phyloP scores from a whole-genome alignment of 164 flowering plant species.

The Warburgia ugandensis region DNA sequence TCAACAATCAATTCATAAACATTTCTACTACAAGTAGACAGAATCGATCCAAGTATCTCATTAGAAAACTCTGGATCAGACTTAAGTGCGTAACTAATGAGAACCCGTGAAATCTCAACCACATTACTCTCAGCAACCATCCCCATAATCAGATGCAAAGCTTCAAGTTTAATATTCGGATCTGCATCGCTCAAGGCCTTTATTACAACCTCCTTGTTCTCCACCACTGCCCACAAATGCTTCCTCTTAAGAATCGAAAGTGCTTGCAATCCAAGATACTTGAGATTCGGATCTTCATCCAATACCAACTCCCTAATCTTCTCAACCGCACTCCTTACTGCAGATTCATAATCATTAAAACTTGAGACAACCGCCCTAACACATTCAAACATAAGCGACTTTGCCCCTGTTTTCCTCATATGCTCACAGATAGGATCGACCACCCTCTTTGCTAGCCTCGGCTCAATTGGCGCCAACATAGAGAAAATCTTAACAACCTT shows the following conservation, averaged over 20 bases:
- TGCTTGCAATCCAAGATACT: conserved; percentile 82
- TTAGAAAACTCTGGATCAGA: conserved; percentile 89
- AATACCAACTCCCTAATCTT: conserved; percentile 60
- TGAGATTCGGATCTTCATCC: conserved; percentile 82
- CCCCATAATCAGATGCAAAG: conserved; percentile 66
- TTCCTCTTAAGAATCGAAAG: conserved; percentile 48
- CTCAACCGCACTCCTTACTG: conserved; percentile 57
- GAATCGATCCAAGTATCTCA: conserved; percentile 65
- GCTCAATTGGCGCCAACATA: conserved; percentile 59
- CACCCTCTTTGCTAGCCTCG: conserved; percentile 67
- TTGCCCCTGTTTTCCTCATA: conserved; percentile 67
- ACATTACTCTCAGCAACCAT: conserved; percentile 80
- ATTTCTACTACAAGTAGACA: conserved; percentile 58
- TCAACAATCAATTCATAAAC: conserved; percentile 65
- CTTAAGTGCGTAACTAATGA: conserved; percentile 71
- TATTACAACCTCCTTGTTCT: conserved; percentile 78
- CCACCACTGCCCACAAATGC: conserved; percentile 77
- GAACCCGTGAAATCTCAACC: conserved; percentile 56
- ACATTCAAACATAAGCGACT: conserved; percentile 86
- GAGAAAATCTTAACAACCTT: conserved; percentile 85
- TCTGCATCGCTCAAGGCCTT: conserved; percentile 77
- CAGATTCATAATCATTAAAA: conserved; percentile 57
- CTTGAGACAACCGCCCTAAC: conserved; percentile 59
- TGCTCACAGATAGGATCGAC: conserved; percentile 80
- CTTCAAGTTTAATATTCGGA: conserved; percentile 59